phyloP scores from a whole-genome alignment of 2,329 filamentous ascomycete species.

The Monosporascus sp. region DNA sequence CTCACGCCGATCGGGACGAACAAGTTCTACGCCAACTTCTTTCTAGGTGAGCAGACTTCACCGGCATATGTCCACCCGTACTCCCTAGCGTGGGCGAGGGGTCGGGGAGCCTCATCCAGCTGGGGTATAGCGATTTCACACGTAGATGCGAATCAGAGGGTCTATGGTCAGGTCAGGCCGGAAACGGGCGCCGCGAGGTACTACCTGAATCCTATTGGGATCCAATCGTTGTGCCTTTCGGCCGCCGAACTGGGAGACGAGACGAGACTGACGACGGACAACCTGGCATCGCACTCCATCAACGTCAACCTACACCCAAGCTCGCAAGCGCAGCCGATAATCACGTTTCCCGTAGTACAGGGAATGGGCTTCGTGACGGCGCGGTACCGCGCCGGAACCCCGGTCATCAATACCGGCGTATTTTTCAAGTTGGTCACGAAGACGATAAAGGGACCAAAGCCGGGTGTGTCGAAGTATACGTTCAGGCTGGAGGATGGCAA shows the following conservation, averaged over 20 bases:
- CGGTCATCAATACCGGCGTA: conserved; percentile 67
- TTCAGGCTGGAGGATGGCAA: conserved; percentile 66
- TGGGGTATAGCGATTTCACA: conserved; percentile 78
- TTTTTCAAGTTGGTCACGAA: conserved; percentile 65
- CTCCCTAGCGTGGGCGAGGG: conserved; percentile 61
- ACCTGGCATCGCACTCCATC: conserved; percentile 51
- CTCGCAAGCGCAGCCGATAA: conserved; percentile 46
- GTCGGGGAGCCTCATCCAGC: conserved; percentile 55
- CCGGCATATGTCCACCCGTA: conserved; percentile 74
- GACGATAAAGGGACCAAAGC: conserved; percentile 49
- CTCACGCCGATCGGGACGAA: conserved; percentile 61
- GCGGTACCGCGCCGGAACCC: conserved; percentile 64
- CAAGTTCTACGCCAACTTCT: conserved; percentile 79
- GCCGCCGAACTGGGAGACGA: conserved; percentile 63
- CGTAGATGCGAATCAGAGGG: conserved; percentile 60
- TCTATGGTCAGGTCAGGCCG: conserved; percentile 54
- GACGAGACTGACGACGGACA: conserved; percentile 51
- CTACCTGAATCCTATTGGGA: conserved; percentile 75
- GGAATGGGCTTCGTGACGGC: conserved; percentile 86
- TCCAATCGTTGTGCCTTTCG: conserved; percentile 76
- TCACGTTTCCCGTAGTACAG: conserved; percentile 80
- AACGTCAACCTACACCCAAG: conserved; percentile 62
- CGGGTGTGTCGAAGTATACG: conserved; percentile 69
- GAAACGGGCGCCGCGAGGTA: conserved; percentile 59
- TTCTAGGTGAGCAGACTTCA: conserved; percentile 64